Base-by-base conservation (phyloP, 495 filamentous ascomycete species). In the Xylaria telfairii region DNA sequence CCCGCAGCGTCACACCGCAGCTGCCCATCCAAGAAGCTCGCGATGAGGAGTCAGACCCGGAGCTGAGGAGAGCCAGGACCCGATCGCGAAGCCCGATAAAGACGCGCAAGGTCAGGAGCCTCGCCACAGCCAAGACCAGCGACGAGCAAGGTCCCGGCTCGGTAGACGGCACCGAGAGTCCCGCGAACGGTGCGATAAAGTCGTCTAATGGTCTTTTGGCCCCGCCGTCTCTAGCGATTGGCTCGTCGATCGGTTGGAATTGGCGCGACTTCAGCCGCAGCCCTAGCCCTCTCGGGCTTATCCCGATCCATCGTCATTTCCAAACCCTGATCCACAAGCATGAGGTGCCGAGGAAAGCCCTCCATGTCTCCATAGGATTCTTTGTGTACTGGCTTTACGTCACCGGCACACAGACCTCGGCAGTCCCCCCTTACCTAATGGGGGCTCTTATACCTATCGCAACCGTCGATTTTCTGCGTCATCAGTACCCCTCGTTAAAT, bases 331-430 rank as follows among this genome's bases (percentile, higher is more conserved):
- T 92, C 74, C 92, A 94, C 82, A 88, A 88, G 70, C 92, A 94
- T 75, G 92, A 94, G 77, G 88, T 94, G 39, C 92, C 92, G 30
- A 87, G 92, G 71, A 94, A 94, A 77, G 80, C 86, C 39, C 85
- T 94, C 46, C 92, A 99, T 80, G 93, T 98, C 67, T 97, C 93
- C 44, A 98, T 99, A 81, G 96, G 96, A 57, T 98, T 98, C 83
- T 82, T 98, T 37, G 93, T 93, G 13, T 86, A 97, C 19, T 89
- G 90, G 76, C 87, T 97, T 17, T 98, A 98, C 81, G 85, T 88
- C 24, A 87, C 84, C 17, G 95, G 94, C 21, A 84, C 90, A 17
- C 92, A 96, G 73, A 88, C 92, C 3, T 77, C 81, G 6, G 79
- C 89, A 24, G 95, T 98, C 66, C 92, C 94, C 34, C 94, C 95